Base-by-base conservation (phyloP, 495 filamentous ascomycete genomes). In the Aspergillus campestris region DNA sequence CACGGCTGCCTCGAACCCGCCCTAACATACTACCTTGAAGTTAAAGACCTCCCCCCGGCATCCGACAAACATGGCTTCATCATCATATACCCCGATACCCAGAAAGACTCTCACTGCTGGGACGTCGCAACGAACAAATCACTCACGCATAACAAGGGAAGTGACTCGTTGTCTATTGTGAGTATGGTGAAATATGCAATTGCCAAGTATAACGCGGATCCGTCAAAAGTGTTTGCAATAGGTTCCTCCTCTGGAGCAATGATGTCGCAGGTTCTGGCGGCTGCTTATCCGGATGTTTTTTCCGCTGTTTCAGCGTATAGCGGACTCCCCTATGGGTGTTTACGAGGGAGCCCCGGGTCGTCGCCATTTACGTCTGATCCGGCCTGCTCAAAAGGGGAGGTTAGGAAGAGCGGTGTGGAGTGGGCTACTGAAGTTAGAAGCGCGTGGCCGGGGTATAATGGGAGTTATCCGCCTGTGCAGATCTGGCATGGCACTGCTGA, bases 281-380 rank as follows among this genome's bases (percentile, higher is more conserved):
- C 69, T 6, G 69, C 72, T 1, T 81, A 81, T 49, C 77, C 77
- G 8, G 75, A 79, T 31, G 56, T 79, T 0, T 80, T 79, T 50
- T 61, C 66, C 33, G 77, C 75, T 7, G 74, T 66, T 7, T 66
- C 66, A 7, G 78, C 64, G n/a, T 82, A 79, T 56, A 64, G 73
- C 7, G 80, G 79, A 12, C 74, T 83, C 0, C 64, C 79, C 4
- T 77, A 72, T 33, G 79, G 77, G 3, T 82, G 79, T 62, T 79
- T 80, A 53, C 34, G 40, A 5, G 47, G 47, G 3, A 44, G 40
- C 5, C 47, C 47, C 8, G 47, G 47, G 8, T 33, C 33, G 6
- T 42, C 38, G 13, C 47, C 47, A 10, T 56, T 64, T 45, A 73
- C 50, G 52, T 64, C 44, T 46, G 76, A 77, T 61, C 65, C 62